phyloP scores from a whole-genome alignment of 2,329 filamentous ascomycete genomes.

The Grosmannia penicillata region DNA sequence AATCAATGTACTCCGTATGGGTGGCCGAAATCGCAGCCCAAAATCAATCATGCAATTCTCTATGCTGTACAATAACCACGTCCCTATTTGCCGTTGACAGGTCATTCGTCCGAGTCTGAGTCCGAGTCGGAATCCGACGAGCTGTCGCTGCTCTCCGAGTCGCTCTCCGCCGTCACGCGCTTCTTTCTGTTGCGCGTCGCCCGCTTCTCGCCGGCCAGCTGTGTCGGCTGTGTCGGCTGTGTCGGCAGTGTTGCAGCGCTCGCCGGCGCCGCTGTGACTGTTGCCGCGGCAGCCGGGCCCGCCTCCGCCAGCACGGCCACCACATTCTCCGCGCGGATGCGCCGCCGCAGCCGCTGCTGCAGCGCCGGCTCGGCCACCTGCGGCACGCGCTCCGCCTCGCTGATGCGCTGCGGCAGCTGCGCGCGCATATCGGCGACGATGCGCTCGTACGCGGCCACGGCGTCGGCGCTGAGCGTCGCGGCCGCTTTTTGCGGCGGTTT shows the following conservation, averaged over 20 bases:
- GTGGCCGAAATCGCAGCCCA: no score
- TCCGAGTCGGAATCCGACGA: constrained; percentile 17
- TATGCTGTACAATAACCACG: no score
- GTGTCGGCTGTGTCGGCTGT: constrained; percentile 22
- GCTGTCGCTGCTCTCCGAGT: constrained; percentile 25
- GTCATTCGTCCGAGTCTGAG: constrained; percentile 4
- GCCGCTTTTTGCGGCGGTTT: neutral
- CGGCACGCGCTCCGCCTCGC: constrained; percentile 36
- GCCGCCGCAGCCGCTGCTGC: constrained; percentile 41
- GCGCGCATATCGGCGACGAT: constrained; percentile 33
- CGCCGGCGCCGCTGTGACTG: constrained; percentile 6
- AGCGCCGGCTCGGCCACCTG: constrained; percentile 31
- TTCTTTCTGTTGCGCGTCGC: constrained; percentile 30
- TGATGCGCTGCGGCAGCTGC: constrained; percentile 23
- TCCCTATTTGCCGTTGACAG: no score
- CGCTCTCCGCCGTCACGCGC: constrained; percentile 24
- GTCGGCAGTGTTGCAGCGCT: constrained; percentile 1
- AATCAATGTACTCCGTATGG: no score
- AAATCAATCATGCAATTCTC: no score
- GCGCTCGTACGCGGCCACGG: constrained; percentile 31
- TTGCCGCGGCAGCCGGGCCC: constrained; percentile 14
- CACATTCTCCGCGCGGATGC: constrained; percentile 47
- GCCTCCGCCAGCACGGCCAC: constrained; percentile 16
- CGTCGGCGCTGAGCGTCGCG: neutral
- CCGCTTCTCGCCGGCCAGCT: constrained; percentile 32